Evolutionary conservation across 106 monocot genomes (phyloP).

Genomic region (Dendrobium huoshanense): DNA sequence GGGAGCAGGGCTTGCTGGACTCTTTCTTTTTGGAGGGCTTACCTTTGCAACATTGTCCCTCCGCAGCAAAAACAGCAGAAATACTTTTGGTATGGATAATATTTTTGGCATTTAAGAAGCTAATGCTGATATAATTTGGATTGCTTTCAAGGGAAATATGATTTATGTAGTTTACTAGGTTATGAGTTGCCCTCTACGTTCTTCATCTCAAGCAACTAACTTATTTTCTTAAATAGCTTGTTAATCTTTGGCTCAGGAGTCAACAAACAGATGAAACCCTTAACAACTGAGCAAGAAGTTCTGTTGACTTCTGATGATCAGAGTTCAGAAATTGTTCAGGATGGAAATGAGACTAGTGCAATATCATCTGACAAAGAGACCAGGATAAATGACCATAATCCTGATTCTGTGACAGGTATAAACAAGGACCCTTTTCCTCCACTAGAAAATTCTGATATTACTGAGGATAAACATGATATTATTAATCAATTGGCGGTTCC

Average conservation of each 20-base stretch:
- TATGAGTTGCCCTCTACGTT: not conserved
- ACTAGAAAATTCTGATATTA: constrained; percentile 27
- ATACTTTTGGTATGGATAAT: constrained; percentile 26
- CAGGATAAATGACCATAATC: constrained; percentile 5
- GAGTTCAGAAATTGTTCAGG: constrained; percentile 18
- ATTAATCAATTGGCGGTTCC: constrained; percentile 8
- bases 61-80: constrained; percentile 35
- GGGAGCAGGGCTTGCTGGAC: constrained; percentile 75
- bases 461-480: constrained; percentile 18
- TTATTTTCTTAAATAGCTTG: not conserved
- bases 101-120: not conserved
- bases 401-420: constrained; percentile 35
- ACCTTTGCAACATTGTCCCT: constrained; percentile 75
- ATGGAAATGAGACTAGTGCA: constrained; percentile 9
- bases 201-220: not conserved
- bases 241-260: constrained; percentile 30
- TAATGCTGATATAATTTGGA: not conserved
- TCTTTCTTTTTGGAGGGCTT: constrained; percentile 58
- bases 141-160: not conserved
- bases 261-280: constrained; percentile 49
- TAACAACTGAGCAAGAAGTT: constrained; percentile 40
- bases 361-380: constrained; percentile 12
- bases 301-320: constrained; percentile 28
- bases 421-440: constrained; percentile 19
- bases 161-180: not conserved